Base-by-base conservation (phyloP, 2,329 filamentous ascomycete species). In the Sclerotinia sclerotiorum region DNA sequence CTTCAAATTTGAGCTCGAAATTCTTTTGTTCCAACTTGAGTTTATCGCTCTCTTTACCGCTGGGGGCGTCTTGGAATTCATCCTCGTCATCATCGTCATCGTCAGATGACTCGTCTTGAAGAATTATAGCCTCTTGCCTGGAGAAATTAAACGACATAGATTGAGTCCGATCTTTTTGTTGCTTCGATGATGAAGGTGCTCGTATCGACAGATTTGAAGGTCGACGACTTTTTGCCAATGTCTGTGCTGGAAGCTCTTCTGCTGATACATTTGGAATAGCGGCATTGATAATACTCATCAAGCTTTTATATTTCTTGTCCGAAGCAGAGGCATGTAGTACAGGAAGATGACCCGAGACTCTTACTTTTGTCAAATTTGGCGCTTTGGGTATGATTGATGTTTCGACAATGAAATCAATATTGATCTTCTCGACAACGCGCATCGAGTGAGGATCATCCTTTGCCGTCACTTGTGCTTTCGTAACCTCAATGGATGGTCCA, bases 351-450 rank as follows among this genome's bases (percentile, higher is more conserved):
- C 95, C 95, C 1, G 93, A 96, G 46, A 99, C 88, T 70, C 92
- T 90, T 73, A 97, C 89, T 75, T 95, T 95, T 19, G 95, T 96
- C 61, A 99, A 82, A 71, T 97, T 96, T 0, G 94, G 91, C 0
- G 93, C 93, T 77, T 97, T 97, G 0, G 95, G 95, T n/a, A 99
- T 83, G 73, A 99, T 99, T 10, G 94, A 99, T 27, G 91, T 90
- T 78, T 97, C 94, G n/a, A 99, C 88, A 15, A 93, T 88, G 78
- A 99, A 98, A 78, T 98, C 92, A 74, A 99, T 91, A 73, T 97
- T 99, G 82, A 99, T 99, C 72, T 92, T 89, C 78, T 99, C 94
- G 48, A 99, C 92, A 67, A 99, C 88, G 77, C 98, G 94, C 72
- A 96, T 85, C 71, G 89, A 89, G 68, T 89, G 90, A 1, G 85